phyloP scores from a whole-genome alignment of 345 rosid species.

The Melaleuca alternifolia region DNA sequence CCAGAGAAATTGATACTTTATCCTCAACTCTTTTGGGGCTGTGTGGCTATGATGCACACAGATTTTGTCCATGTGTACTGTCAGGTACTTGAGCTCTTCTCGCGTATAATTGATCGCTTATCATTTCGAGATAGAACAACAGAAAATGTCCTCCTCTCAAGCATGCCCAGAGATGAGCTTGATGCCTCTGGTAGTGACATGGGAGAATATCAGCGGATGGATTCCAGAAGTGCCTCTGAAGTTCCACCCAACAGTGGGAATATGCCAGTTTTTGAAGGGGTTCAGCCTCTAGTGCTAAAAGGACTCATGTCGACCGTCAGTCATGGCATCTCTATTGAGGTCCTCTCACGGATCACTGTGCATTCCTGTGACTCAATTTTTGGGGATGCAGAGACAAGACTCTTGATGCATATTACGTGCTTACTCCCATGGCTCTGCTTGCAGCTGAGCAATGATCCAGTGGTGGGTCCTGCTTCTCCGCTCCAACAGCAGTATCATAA shows the following conservation, averaged over 20 bases:
- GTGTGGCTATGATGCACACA: conserved; percentile 99
- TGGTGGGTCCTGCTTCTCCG: conserved; percentile 53
- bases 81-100: conserved; percentile 96
- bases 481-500: conserved; percentile 82
- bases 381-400: conserved; percentile 87
- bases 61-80: conserved; percentile 97
- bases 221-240: conserved; percentile 52
- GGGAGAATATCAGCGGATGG: conserved; percentile 59
- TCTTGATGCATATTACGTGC: conserved; percentile 93
- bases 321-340: conserved; percentile 83
- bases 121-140: conserved; percentile 90
- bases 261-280: conserved; percentile 87
- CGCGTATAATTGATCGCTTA: conserved; percentile 75
- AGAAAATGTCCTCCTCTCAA: conserved; percentile 92
- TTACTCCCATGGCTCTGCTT: conserved; percentile 98
- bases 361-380: conserved; percentile 94
- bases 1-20: conserved; percentile 96
- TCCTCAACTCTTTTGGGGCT: conserved; percentile 98
- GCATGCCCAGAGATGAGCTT: conserved; percentile 94
- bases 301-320: conserved; percentile 92
- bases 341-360: conserved; percentile 75
- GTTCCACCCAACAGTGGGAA: conserved; percentile 61
- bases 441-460: conserved; percentile 65
- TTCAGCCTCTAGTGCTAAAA: conserved; percentile 96
- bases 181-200: conserved; percentile 27